Conservation (phyloP, 768 basidiomycete genomes). For the Royoungia palumana region DNA sequence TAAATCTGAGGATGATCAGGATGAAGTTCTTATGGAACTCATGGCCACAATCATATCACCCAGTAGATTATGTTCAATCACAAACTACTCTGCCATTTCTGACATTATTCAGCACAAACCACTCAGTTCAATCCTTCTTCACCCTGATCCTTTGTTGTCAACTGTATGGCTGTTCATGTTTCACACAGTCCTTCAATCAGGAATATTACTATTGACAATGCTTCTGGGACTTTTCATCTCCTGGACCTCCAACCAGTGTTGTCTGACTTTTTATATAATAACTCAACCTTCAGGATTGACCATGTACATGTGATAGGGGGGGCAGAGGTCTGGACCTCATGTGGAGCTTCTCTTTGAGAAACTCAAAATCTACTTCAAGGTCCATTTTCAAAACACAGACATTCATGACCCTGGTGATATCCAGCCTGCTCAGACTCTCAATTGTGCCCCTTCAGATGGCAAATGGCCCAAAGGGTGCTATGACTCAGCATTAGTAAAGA, state of each 20-base stretch:
- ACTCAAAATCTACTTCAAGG: slow-evolving; percentile 28
- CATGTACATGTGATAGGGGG: slow-evolving; percentile 4
- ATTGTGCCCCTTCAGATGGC: slow-evolving; percentile 15
- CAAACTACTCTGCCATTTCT: not conserved
- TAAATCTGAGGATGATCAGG: slow-evolving; percentile 2
- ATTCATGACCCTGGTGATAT: slow-evolving; percentile 10
- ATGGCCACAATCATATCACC: not conserved
- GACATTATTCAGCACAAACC: not conserved
- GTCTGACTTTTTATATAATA: slow-evolving; percentile 13
- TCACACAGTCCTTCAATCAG: slow-evolving; percentile 17
- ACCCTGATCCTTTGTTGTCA: not conserved
- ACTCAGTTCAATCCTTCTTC: not conserved
- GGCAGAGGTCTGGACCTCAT: not conserved
- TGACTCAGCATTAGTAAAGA: slow-evolving; percentile 21
- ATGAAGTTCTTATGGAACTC: not conserved
- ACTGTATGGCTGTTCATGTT: slow-evolving; percentile 25
- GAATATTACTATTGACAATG: slow-evolving; percentile 22
- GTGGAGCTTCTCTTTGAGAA: slow-evolving; percentile 22
- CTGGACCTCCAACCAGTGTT: slow-evolving; percentile 29
- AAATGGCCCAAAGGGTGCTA: slow-evolving; percentile 20
- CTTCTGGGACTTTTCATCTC: slow-evolving; percentile 21
- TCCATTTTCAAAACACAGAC: slow-evolving; percentile 22
- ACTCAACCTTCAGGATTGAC: not conserved
- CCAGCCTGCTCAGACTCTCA: slow-evolving; percentile 10
- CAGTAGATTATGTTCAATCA: not conserved